Evolutionary conservation across 2,329 filamentous ascomycete species (phyloP).

Genomic region (Aspergillus awamori): DNA sequence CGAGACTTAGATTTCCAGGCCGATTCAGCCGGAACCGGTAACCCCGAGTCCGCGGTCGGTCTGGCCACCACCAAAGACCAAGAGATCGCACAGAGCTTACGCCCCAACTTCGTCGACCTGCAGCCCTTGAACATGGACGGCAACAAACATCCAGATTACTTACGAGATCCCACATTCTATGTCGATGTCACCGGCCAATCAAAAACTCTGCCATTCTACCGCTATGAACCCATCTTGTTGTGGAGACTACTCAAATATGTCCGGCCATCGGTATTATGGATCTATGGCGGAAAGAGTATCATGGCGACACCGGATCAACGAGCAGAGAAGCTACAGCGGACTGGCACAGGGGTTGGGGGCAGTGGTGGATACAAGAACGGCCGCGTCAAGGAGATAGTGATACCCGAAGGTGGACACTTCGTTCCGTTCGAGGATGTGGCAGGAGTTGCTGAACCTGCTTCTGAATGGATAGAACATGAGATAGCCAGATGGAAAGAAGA

Average conservation of each 20-base stretch:
- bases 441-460: neutral
- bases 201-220: slow-evolving; percentile 1
- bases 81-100: slow-evolving; percentile 58
- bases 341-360: slow-evolving; percentile 9
- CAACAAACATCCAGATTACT: neutral
- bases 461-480: slow-evolving; percentile 1
- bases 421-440: slow-evolving; percentile 9
- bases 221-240: slow-evolving; percentile 1
- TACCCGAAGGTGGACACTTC: neutral
- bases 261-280: slow-evolving; percentile 8
- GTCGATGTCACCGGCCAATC: slow-evolving; percentile 1
- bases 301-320: neutral
- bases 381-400: neutral
- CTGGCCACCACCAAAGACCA: slow-evolving; percentile 75
- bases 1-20: slow-evolving; percentile 3
- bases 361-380: slow-evolving; percentile 1
- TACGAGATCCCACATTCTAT: neutral
- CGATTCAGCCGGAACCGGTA: neutral
- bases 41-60: slow-evolving; percentile 53
- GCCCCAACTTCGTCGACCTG: slow-evolving; percentile 27
- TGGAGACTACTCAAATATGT: slow-evolving; percentile 3
- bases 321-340: neutral
- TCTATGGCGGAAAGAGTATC: slow-evolving; percentile 2
- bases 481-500: neutral
- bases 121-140: neutral